Base-by-base conservation (phyloP, 192 early-diverging fungal species). In the Entomortierella parvispora region DNA sequence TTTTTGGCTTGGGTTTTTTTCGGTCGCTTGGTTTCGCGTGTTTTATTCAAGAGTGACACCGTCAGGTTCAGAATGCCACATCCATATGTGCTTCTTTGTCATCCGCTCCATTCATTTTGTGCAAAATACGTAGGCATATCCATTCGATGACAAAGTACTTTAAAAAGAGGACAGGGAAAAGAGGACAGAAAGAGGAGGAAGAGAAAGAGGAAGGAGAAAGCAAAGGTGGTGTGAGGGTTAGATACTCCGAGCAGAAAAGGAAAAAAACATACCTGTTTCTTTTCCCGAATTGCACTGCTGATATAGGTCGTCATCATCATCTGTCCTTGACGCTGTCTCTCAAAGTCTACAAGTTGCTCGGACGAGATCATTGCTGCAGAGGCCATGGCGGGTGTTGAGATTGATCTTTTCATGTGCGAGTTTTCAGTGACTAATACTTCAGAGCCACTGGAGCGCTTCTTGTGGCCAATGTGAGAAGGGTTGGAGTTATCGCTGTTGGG, bases 221-320 rank as follows among this genome's bases (percentile, higher is more conserved):
- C 37, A 40, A 9, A 40, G 37, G 37, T 40, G 12, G 37, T 12
- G 37, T 40, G 37, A 9, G 5, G 37, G 37, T 40, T 40, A 40
- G 37, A 40, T 40, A 40, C 5, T 40, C 37, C n/a, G n/a, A n/a
- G n/a, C n/a, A 60, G 8, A 58, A 32, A 54, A 54, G 44, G 22
- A 65, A 42, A 33, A 53, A 25, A 15, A 51, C 45, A 14, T 75
- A 75, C 71, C 64, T 62, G 48, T 50, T 62, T 66, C 52, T 67
- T 75, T 57, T 67, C 64, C 12, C 53, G 56, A 46, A 75, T 75
- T 25, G 71, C 63, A 43, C 71, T 75, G 58, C 64, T 45, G 34
- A 75, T 75, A 34, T 67, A 75, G 3, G 71, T 56, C 4, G 71
- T 75, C 71, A 75, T 75, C 71, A 75, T 61, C 32, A 60, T 29